Base-by-base conservation (phyloP, 2,329 filamentous ascomycete genomes). In the Phialophora verrucosa region DNA sequence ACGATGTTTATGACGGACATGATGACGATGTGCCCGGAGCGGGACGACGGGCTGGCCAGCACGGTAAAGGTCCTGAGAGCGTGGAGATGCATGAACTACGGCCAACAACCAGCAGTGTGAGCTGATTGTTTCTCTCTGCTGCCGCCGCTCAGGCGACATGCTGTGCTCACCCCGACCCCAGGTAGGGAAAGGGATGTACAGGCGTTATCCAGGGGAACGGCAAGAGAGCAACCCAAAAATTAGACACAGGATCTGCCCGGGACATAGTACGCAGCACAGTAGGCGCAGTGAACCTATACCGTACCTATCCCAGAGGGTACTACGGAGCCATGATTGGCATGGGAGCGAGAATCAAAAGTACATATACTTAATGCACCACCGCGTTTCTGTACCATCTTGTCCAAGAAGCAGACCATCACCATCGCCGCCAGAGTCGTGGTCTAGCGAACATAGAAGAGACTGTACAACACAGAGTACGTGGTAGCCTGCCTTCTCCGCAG, bases 1-100 rank as follows among this genome's bases (percentile, higher is more conserved):
- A 68, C 20, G 44, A 35, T 32, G n/a, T 51, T n/a, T 49, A 67
- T 58, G 54, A 62, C 20, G 35, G 32, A 51, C 25, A 17, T 17
- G 25, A 35, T 57, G 7, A 44, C 5, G 54, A 38, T 17, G 12
- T 38, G 14, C 25, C n/a, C 27, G 32, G 38, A 10, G 55, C 10
- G 23, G 17, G 6, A 44, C 49, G 23, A 44, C 63, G 42, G 50
- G 47, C 38, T n/a, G 14, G 20, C 12, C 23, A 50, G 14, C 60
- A 67, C 31, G 32, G 47, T 8, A 35, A 54, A 31, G 38, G n/a
- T 4, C 27, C 32, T 14, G 65, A 67, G 14, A 56, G 55, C 35
- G 10, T 61, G 6, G 61, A 61, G 31, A 60, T 61, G 44, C 10
- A 49, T 35, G 51, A 61, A 10, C 12, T 58, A 42, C 54, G 55